Percentiles rank a stretch among this genome's conserved stretches.
Evolutionary conservation across 2,329 filamentous ascomycete species (phyloP).

Genomic region (Paecilomyces variotii): DNA sequence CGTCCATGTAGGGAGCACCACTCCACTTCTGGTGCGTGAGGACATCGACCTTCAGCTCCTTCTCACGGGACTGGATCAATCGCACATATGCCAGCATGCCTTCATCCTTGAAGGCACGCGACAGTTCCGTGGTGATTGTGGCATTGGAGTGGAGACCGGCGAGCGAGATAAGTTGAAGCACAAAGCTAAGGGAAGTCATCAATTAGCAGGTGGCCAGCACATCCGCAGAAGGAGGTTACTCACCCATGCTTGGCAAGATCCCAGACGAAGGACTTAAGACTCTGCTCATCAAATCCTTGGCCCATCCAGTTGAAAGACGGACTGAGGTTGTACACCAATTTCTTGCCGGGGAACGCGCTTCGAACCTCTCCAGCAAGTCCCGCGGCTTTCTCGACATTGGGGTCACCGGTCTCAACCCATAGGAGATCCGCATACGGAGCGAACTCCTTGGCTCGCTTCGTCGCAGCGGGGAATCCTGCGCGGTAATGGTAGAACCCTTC

Average conservation of each 20-base stretch:
- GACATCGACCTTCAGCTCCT: conserved; percentile 86
- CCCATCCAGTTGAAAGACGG: conserved; percentile 99
- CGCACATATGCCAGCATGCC: conserved; percentile 99
- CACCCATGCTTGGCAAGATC: conserved; percentile 86
- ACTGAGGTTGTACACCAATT: conserved; percentile 90
- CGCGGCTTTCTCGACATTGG: conserved; percentile 67
- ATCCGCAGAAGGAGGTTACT: conserved; percentile 39
- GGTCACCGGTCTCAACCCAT: conserved; percentile 94
- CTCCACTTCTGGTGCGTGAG: conserved; percentile 83
- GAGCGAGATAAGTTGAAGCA: conserved; percentile 57
- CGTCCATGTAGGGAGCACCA: conserved; percentile 70
- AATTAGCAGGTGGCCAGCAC: neutral
- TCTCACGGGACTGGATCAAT: conserved; percentile 79
- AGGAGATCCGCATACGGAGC: conserved; percentile 88
- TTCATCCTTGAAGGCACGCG: conserved; percentile 73
- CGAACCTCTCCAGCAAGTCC: conserved; percentile 72
- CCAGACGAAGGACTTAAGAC: conserved; percentile 89
- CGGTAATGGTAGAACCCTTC: conserved; percentile 57
- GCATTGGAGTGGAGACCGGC: conserved; percentile 58
- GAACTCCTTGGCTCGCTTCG: conserved; percentile 86
- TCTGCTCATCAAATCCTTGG: conserved; percentile 78
- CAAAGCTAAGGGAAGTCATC: conserved; percentile 37
- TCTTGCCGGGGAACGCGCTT: conserved; percentile 63
- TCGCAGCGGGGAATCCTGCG: conserved; percentile 75
- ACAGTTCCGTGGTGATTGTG: conserved; percentile 64